Conservation (phyloP, 352 stramenopile genomes). For the Phytophthora pisi region DNA sequence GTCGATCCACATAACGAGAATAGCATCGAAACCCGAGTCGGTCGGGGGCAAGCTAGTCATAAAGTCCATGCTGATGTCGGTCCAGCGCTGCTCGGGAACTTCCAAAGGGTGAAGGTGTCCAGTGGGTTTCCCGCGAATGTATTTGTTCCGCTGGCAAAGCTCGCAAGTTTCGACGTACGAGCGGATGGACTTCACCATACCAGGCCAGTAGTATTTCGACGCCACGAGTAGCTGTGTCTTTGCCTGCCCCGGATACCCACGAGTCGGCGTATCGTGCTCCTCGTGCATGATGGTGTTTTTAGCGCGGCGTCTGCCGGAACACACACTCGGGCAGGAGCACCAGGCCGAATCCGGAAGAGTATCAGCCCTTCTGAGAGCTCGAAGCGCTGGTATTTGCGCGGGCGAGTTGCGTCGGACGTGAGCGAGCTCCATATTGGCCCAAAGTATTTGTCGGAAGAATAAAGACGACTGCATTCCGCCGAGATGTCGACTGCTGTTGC, state of each 20-base stretch:
- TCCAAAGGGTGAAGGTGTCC: conserved; percentile 16
- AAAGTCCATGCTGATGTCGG: conserved; percentile 23
- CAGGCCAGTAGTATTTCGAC: conserved; percentile 17
- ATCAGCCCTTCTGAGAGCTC: background rate
- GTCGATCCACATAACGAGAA: conserved; percentile 8
- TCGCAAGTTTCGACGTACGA: conserved; percentile 13
- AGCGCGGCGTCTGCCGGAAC: background rate
- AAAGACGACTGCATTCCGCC: background rate
- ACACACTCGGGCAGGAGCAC: conserved; percentile 5
- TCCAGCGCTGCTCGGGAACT: conserved; percentile 3
- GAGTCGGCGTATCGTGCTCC: conserved; percentile 7
- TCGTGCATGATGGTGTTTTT: conserved; percentile 6
- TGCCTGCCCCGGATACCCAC: background rate
- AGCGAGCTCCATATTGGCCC: background rate
- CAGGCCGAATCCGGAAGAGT: conserved; percentile 7
- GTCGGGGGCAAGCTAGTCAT: conserved; percentile 1
- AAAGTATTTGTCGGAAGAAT: background rate
- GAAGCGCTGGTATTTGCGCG: conserved; percentile 3
- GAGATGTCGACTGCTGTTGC: conserved; percentile 1
- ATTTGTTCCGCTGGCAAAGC: conserved; percentile 15
- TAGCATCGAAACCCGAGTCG: background rate
- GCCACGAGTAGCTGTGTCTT: conserved; percentile 10
- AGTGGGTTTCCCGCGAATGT: background rate
- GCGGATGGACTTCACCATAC: conserved; percentile 1
- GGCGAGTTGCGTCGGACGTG: background rate